Conservation (phyloP, 139 green algal species). For the Tetraselmis striata region DNA sequence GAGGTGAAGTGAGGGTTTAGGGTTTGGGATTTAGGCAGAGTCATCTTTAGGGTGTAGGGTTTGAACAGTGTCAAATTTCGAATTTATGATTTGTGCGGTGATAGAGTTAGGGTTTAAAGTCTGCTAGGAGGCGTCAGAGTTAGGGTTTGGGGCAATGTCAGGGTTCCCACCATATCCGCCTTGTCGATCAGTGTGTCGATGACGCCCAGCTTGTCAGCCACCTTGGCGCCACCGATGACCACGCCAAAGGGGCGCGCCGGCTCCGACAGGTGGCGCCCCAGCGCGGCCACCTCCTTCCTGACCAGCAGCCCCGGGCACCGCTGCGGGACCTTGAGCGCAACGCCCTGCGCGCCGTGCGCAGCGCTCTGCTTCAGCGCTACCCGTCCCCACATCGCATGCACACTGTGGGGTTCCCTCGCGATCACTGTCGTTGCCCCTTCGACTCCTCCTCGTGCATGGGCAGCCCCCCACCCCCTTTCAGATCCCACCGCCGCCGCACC, state of each 20-base stretch:
- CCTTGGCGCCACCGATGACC: conserved; percentile 48
- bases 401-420: no score
- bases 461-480: neutral
- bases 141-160: neutral
- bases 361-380: no score
- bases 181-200: conserved; percentile 29
- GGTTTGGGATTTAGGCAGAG: no score
- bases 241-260: conserved; percentile 29
- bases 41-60: no score
- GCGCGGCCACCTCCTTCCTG: conserved; percentile 15
- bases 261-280: neutral
- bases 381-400: no score
- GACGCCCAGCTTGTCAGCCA: conserved; percentile 51
- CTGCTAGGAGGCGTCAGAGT: neutral
- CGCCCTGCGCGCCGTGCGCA: conserved; percentile 20
- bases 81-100: no score
- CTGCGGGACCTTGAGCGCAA: conserved; percentile 11
- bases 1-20: no score
- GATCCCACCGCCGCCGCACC: conserved; percentile 5
- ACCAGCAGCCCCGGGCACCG: conserved; percentile 35
- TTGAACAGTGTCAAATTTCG: no score
- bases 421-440: no score
- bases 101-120: no score
- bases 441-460: neutral
- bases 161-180: neutral